Evolutionary conservation across 2,329 filamentous ascomycete genomes (phyloP), one percentile per base, ranked within the genome.

Genomic region (Geosmithia putterillii): DNA sequence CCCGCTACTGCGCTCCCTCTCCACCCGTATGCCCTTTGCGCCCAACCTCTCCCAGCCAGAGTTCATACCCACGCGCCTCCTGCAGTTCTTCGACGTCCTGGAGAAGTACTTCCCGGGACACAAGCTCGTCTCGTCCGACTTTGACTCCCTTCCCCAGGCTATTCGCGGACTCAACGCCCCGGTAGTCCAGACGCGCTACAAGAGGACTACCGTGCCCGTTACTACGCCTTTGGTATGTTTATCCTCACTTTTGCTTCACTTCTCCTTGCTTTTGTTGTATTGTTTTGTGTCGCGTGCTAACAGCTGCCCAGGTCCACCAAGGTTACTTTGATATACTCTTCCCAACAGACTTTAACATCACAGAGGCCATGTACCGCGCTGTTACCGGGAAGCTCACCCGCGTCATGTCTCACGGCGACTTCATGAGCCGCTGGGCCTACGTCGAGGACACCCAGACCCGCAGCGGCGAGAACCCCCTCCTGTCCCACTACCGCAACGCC

Each of bases 311-410:
- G 86, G 86, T 95, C 40, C 89, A 96, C 60, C 94, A 98, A 67
- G 94, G 92, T 39, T 96, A 95, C 64, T 98, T 98, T 58, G 94
- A 98, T 59, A 95, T 98, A 54, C 81, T 98, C 58, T 98, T 98
- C 66, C 92, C 92, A 0, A 98, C 92, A 10, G 84, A 98, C 63
- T 98, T 98, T 59, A 73, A 76, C 48, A 82, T 94, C 51, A 83
- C 92, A 63, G 88, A 96, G 63, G 81, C 87, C 54, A 79, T 96
- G 52, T 98, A 98, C 65, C 81, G 86, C 44, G 87, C 87, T 47
- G 79, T 96, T 53, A 98, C 92, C 0, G 90, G 90, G 25, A 92
- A 94, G 59, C 70, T 96, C 53, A 95, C 89, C 2, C 76, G 83
- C 42, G 86, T 94, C 42, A 75, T 81, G 59, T 79, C 82, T 34